Evolutionary conservation across 805 yeast species (phyloP).

Genomic region (Kodamaea kakaduensis): DNA sequence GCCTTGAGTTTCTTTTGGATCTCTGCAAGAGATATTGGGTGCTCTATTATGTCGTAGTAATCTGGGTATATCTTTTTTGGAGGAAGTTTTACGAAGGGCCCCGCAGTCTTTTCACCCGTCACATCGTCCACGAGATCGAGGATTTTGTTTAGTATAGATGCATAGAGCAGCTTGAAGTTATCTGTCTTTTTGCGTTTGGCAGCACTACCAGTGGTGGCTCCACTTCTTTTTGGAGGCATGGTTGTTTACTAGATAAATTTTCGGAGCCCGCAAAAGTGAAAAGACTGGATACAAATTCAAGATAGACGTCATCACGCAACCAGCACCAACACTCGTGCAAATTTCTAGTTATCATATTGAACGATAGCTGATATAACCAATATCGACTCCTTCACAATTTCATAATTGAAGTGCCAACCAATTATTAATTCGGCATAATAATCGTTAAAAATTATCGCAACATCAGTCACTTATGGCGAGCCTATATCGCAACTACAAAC

Average conservation of each 20-base stretch:
- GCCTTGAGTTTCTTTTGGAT: slow-evolving; percentile 33
- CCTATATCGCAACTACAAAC: background rate
- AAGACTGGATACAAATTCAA: too few species aligned
- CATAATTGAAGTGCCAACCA: too few species aligned
- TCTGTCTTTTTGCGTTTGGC: slow-evolving; percentile 7
- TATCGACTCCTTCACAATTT: too few species aligned
- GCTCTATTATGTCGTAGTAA: slow-evolving; percentile 31
- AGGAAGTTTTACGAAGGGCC: slow-evolving; percentile 33
- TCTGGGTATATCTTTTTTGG: slow-evolving; percentile 38
- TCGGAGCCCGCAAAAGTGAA: too few species aligned
- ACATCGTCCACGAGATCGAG: slow-evolving; percentile 29
- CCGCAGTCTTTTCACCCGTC: slow-evolving; percentile 20
- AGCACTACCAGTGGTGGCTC: background rate
- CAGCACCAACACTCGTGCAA: too few species aligned
- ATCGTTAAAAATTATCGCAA: too few species aligned
- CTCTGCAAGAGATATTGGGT: slow-evolving; percentile 34
- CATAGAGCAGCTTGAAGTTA: slow-evolving; percentile 21
- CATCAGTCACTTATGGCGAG: too few species aligned
- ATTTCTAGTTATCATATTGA: too few species aligned
- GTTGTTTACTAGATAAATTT: slow-evolving; percentile 1
- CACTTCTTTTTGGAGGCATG: slow-evolving; percentile 7
- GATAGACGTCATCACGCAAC: too few species aligned
- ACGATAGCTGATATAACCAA: too few species aligned
- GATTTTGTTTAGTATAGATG: slow-evolving; percentile 29
- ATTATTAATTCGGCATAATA: too few species aligned